These are phyloP conservation scores for Mycena alexandri DNA, from an alignment of 768 basidiomycete species.

Conservation along the genomic window DNA sequence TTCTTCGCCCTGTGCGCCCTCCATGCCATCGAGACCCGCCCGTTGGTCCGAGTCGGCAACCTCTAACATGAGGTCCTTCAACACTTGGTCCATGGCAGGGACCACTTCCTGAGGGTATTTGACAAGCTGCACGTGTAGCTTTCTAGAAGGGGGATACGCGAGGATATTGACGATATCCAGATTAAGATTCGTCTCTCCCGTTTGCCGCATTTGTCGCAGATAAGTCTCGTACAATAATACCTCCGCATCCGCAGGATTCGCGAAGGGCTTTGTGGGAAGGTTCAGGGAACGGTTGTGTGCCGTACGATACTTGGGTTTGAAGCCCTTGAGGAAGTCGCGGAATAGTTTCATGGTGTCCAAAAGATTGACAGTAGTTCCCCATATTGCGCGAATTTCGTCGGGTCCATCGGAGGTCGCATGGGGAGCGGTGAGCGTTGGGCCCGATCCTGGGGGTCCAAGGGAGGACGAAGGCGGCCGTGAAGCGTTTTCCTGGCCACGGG, in stretches of 20 bases:
- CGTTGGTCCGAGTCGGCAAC: constrained; percentile 85
- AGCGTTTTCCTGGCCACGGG: constrained; percentile 40
- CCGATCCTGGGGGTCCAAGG: constrained; percentile 36
- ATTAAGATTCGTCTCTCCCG: constrained; percentile 94
- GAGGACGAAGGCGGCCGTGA: constrained; percentile 35
- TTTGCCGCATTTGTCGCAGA: constrained; percentile 87
- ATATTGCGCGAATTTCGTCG: constrained; percentile 91
- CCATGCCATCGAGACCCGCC: constrained; percentile 80
- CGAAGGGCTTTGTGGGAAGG: constrained; percentile 60
- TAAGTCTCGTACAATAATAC: constrained; percentile 83
- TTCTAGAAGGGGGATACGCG: constrained; percentile 87
- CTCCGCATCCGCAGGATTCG: constrained; percentile 77
- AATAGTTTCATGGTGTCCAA: constrained; percentile 93
- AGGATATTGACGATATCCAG: constrained; percentile 89
- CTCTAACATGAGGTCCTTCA: constrained; percentile 94
- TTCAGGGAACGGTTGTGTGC: constrained; percentile 77
- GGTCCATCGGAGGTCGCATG: constrained; percentile 76
- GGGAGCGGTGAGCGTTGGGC: constrained; percentile 68
- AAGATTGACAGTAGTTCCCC: constrained; percentile 97
- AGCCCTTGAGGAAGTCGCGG: constrained; percentile 88
- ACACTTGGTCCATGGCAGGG: constrained; percentile 95
- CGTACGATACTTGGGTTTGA: constrained; percentile 92
- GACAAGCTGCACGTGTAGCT: constrained; percentile 84
- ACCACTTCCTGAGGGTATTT: constrained; percentile 98
- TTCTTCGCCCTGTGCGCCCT: constrained; percentile 79